Percentiles rank a stretch among this genome's conserved stretches.
Conservation (phyloP, 768 basidiomycete genomes). For the Collybia sp. region DNA sequence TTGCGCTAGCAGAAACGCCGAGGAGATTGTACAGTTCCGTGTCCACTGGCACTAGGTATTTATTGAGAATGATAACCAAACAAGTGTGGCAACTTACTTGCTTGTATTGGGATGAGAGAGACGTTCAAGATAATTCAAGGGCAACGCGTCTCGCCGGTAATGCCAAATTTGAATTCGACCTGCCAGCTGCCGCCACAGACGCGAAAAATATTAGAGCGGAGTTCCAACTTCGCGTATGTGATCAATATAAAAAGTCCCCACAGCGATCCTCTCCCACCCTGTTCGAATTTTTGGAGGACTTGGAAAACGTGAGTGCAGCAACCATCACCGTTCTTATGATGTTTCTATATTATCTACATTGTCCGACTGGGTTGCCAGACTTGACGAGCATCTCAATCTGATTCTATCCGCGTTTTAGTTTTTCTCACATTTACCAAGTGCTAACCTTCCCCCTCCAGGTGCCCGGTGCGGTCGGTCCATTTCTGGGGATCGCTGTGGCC, state of each 20-base stretch:
- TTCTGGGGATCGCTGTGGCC: neutral
- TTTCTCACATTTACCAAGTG: slow-evolving; percentile 6
- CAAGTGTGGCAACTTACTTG: neutral
- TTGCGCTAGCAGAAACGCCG: slow-evolving; percentile 65
- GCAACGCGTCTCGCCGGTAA: slow-evolving; percentile 7
- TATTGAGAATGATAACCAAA: neutral
- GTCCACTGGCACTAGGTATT: slow-evolving; percentile 58
- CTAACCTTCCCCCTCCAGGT: slow-evolving; percentile 7
- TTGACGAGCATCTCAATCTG: slow-evolving; percentile 38
- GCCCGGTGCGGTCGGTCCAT: neutral
- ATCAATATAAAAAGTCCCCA: no score
- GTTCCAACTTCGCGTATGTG: slow-evolving; percentile 12
- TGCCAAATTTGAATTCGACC: neutral
- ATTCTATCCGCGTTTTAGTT: slow-evolving; percentile 24
- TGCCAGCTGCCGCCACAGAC: no score
- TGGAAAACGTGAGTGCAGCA: no score
- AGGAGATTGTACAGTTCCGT: slow-evolving; percentile 86
- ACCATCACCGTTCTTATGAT: slow-evolving; percentile 39
- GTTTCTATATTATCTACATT: slow-evolving; percentile 84
- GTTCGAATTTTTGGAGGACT: no score
- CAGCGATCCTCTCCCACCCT: no score
- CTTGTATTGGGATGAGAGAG: slow-evolving; percentile 4
- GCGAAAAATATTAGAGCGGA: slow-evolving; percentile 29
- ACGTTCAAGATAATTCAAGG: neutral
- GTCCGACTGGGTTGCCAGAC: slow-evolving; percentile 59